These are phyloP conservation scores for Alternaria ethzedia DNA, from an alignment of 2,329 filamentous ascomycete species.

Conservation along the genomic window DNA sequence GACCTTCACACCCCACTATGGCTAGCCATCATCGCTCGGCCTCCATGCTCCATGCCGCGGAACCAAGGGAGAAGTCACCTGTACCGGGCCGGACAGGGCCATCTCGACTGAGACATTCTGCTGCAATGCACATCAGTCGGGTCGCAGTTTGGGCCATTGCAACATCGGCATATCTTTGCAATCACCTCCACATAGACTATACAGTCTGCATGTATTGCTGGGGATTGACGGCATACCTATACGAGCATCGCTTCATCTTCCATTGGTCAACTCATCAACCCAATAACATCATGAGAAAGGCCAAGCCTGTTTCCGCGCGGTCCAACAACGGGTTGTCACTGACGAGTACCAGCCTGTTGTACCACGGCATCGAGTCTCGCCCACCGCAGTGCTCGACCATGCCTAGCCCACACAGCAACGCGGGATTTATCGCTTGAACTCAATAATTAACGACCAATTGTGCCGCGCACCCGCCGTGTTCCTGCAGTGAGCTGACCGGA, in stretches of 20 bases:
- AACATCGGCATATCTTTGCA: conserved; percentile 11
- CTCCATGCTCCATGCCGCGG: conserved; percentile 8
- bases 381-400: conserved; percentile 13
- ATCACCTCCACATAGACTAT: conserved; percentile 2
- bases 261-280: conserved; percentile 11
- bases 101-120: conserved; percentile 20
- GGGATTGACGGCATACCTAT: background rate
- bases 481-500: conserved; percentile 1
- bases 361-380: background rate
- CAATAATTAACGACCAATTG: conserved; percentile 9
- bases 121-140: conserved; percentile 10
- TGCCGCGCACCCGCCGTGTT: background rate
- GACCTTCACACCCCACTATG: background rate
- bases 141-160: conserved; percentile 10
- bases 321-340: conserved; percentile 1
- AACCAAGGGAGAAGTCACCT: background rate
- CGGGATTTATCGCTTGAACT: background rate
- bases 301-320: conserved; percentile 1
- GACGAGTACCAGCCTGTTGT: background rate
- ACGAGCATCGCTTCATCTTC: conserved; percentile 3
- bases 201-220: conserved; percentile 4
- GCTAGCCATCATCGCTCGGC: conserved; percentile 6
- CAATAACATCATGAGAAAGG: background rate
- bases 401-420: conserved; percentile 9
- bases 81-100: conserved; percentile 9